Base-by-base conservation (phyloP, 768 basidiomycete species). In the Pleurotus citrinopileatus region DNA sequence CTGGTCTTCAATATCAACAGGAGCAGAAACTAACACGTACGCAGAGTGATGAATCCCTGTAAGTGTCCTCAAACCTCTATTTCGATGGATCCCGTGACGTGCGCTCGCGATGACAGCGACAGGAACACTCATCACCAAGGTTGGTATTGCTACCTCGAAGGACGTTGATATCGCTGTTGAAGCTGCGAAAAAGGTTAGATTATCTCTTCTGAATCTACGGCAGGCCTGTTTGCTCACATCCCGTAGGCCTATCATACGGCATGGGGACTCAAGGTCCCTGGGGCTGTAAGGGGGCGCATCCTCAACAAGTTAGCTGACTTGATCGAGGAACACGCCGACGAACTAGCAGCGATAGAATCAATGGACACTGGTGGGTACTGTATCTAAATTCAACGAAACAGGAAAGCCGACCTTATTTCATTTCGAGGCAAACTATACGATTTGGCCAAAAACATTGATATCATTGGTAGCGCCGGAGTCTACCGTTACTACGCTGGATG, bases 401-500 rank as follows among this genome's bases (percentile, higher is more conserved):
- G n/a, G n/a, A n/a, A n/a, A n/a, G 12, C 36, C 42, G 19, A 25
- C 43, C 9, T 42, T 20, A n/a, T 47, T 25, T n/a, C 20, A 25
- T 38, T n/a, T 26, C 8, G 32, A 79, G 81, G 85, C 42, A 86
- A 87, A 69, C 75, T 80, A 1, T 84, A 75, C 62, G 32, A 51
- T 8, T 73, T 68, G 65, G 75, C 83, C 10, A 79, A 72, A 55
- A 66, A 62, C 15, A 67, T 61, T 0, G 89, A 90, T 59, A 64
- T 89, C 2, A 60, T 63, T 0, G 67, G 67, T 52, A 67, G 79
- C 0, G 74, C 85, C 54, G 71, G 66, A 19, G 73, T 73, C 26
- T 67, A 92, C 59, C 75, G 82, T 28, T 96, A 95, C 72, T 98
- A 88, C 61, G 90, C 84, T 37, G 94, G 94, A n/a, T 91, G 90